Percentiles rank a stretch among this genome's conserved stretches.
phyloP scores from a whole-genome alignment of 2,329 filamentous ascomycete genomes.

The Trichoderma sp. region DNA sequence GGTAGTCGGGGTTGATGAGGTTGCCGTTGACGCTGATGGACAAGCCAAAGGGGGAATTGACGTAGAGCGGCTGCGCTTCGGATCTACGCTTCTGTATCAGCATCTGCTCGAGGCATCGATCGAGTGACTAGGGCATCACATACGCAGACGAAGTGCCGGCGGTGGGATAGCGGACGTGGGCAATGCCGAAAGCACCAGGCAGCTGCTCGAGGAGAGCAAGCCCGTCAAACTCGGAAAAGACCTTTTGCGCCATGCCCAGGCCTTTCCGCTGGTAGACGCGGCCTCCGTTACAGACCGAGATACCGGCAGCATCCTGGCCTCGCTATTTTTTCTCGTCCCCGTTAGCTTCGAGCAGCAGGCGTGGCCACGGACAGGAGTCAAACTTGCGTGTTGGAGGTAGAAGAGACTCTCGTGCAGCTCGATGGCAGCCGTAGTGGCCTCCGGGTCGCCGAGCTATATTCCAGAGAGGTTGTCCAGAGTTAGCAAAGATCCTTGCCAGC shows the following conservation, averaged over 20 bases:
- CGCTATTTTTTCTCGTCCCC: not conserved
- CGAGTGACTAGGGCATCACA: slow-evolving; percentile 25
- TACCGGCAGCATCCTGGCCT: slow-evolving; percentile 66
- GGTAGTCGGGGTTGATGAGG: slow-evolving; percentile 72
- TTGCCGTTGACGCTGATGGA: slow-evolving; percentile 86
- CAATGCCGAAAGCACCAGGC: slow-evolving; percentile 64
- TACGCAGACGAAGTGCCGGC: slow-evolving; percentile 70
- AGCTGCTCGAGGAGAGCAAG: slow-evolving; percentile 56
- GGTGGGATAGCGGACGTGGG: slow-evolving; percentile 86
- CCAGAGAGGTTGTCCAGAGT: not conserved
- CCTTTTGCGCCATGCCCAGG: slow-evolving; percentile 67
- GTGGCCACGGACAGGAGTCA: not conserved
- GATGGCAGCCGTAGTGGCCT: slow-evolving; percentile 24
- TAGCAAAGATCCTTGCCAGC: slow-evolving; percentile 8
- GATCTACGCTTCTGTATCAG: slow-evolving; percentile 58
- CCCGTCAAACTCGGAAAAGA: slow-evolving; percentile 35
- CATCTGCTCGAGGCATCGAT: slow-evolving; percentile 12
- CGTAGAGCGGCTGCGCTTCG: slow-evolving; percentile 91
- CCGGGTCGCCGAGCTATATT: slow-evolving; percentile 13
- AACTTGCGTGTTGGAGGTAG: slow-evolving; percentile 23
- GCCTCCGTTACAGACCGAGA: slow-evolving; percentile 76
- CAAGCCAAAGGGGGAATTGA: slow-evolving; percentile 80
- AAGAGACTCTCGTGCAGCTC: slow-evolving; percentile 14
- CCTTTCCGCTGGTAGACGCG: slow-evolving; percentile 89
- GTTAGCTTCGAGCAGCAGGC: not conserved